Base-by-base conservation (phyloP, 345 rosid genomes). In the Barbarea vulgaris region DNA sequence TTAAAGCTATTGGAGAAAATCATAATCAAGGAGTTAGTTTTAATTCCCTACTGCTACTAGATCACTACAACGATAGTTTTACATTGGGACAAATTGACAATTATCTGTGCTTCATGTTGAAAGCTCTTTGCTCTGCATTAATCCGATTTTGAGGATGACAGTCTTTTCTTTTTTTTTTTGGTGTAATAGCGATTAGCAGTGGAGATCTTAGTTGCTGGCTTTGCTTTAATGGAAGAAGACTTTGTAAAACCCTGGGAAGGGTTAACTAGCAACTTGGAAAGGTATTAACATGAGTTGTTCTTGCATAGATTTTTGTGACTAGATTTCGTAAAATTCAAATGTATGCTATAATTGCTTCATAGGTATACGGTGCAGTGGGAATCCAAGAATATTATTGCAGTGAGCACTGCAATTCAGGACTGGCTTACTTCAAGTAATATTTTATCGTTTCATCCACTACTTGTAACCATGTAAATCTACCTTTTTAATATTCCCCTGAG, bases 341-440 rank as follows among this genome's bases (percentile, higher is more conserved):
- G 42, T n/a, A 33, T 69, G 41, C 42, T 46, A 31, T 12, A 15
- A 37, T 30, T 41, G 41, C 1, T 61, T 42, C 48, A 9, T 82
- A 95, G 99, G 88, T 91, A 91, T 78, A 89, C 80, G 3, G 80
- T 92, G 80, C 93, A 87, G 78, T 92, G 99, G 99, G 99, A 95
- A 81, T 85, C 97, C 28, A 80, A 84, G 79, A 87, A 90, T 81
- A 77, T 95, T 77, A 85, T 92, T 70, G 97, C 97, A 68, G 92
- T 95, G 78, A 95, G 99, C 91, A 90, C 97, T 47, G 94, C 97
- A 22, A 90, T 95, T 84, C 97, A 89, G 80, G 99, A 95, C 78
- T 95, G 96, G 96, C 91, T 95, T 79, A 92, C 97, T 75, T 95
- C 97, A 85, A 89, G 98, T 93, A 93, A 91, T 85, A 76, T 10